These are phyloP conservation scores for Houttuynia cordata DNA, from an alignment of 164 flowering plant genomes.

Conservation along the genomic window DNA sequence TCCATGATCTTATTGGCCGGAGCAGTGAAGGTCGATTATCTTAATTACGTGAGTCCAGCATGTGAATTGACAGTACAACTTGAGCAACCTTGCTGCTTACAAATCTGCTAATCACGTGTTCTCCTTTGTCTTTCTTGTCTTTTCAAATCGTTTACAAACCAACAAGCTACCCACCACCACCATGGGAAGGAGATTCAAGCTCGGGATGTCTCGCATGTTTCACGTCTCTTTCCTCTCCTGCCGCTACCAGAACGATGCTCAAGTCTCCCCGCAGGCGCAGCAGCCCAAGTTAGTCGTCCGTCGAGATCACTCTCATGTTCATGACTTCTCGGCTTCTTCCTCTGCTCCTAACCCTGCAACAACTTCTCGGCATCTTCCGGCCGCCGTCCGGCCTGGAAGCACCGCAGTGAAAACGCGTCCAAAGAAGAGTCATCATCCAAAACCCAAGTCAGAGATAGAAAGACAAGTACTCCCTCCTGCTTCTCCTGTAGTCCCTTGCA, in stretches of 20 bases:
- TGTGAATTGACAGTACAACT: not conserved
- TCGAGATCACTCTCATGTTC: constrained; percentile 9
- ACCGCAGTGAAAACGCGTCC: not conserved
- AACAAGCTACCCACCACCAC: constrained; percentile 7
- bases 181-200: constrained; percentile 52
- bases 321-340: constrained; percentile 17
- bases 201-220: constrained; percentile 41
- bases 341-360: not conserved
- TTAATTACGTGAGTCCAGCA: not conserved
- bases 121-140: not conserved
- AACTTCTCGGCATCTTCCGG: constrained; percentile 13
- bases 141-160: not conserved
- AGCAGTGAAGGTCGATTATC: too few relatives aligned
- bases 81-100: not conserved
- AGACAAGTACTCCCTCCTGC: constrained; percentile 34
- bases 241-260: constrained; percentile 28
- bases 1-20: too few relatives aligned
- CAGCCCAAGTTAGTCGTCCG: constrained; percentile 22
- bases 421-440: not conserved
- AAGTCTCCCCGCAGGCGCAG: constrained; percentile 24
- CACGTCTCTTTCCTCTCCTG: constrained; percentile 48
- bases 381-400: constrained; percentile 13
- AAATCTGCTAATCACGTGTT: not conserved
- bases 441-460: constrained; percentile 7
- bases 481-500: constrained; percentile 11